Evolutionary conservation across 345 rosid species (phyloP).

Genomic region (Gossypium bickii): DNA sequence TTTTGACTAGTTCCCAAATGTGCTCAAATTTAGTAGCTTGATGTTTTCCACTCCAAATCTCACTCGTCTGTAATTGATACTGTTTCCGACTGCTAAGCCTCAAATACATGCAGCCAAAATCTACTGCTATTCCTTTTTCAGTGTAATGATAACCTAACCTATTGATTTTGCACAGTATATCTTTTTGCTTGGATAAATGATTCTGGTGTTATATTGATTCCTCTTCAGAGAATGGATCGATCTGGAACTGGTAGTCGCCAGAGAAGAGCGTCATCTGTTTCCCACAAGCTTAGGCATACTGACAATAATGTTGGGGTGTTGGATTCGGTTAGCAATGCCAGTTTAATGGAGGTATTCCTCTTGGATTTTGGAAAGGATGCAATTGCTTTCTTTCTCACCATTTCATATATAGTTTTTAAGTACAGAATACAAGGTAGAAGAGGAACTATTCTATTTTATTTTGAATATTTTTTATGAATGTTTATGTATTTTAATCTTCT

Average conservation of each 20-base stretch:
- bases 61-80: too few relatives aligned
- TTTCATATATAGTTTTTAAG: not conserved
- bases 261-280: conserved; percentile 59
- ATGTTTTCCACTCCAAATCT: too few relatives aligned
- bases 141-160: not conserved
- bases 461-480: too few relatives aligned
- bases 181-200: not conserved
- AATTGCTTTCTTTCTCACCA: too few relatives aligned
- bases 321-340: conserved; percentile 72
- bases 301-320: conserved; percentile 48
- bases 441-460: too few relatives aligned
- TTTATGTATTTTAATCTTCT: too few relatives aligned
- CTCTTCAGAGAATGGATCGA: conserved; percentile 73
- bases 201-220: conserved; percentile 12
- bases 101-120: not conserved
- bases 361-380: not conserved
- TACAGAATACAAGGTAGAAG: not conserved
- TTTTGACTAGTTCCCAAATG: not conserved
- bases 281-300: conserved; percentile 58
- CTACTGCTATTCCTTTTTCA: not conserved
- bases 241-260: conserved; percentile 76
- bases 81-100: not conserved
- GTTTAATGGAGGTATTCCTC: conserved; percentile 80
- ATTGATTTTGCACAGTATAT: not conserved
- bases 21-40: too few relatives aligned